phyloP scores from a whole-genome alignment of 1,139 yeast species.

The Zygoascus hellenicus region DNA sequence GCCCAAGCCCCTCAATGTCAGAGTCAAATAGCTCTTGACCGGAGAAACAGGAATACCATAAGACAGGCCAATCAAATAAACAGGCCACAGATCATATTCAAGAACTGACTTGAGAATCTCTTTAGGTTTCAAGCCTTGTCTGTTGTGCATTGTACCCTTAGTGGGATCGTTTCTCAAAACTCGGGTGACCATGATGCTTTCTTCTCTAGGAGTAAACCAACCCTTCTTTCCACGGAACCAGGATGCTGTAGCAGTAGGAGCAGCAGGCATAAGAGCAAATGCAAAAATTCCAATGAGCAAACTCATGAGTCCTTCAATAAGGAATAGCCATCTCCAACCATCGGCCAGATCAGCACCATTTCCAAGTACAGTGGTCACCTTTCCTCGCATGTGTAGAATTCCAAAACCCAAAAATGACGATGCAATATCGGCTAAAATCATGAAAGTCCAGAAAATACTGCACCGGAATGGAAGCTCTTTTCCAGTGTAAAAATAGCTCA shows the following conservation, averaged over 20 bases:
- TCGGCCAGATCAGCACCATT: constrained; percentile 31
- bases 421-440: constrained; percentile 23
- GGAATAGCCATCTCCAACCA: constrained; percentile 47
- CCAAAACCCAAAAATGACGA: constrained; percentile 43
- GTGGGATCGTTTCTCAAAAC: constrained; percentile 59
- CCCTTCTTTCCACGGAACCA: constrained; percentile 45
- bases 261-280: constrained; percentile 13
- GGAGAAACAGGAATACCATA: constrained; percentile 41
- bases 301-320: constrained; percentile 45
- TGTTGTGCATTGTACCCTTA: constrained; percentile 62
- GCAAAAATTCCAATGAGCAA: constrained; percentile 41
- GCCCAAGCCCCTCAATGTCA: constrained; percentile 48
- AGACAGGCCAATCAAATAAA: constrained; percentile 47
- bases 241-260: constrained; percentile 19
- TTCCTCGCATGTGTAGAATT: constrained; percentile 30
- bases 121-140: constrained; percentile 46
- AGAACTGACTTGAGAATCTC: constrained; percentile 39
- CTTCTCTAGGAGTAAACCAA: constrained; percentile 55
- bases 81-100: constrained; percentile 56
- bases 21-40: constrained; percentile 44
- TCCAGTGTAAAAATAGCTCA: constrained; percentile 49
- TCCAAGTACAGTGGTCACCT: constrained; percentile 6
- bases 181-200: constrained; percentile 53
- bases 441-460: constrained; percentile 39
- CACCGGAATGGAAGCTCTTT: constrained; percentile 46